phyloP scores from a whole-genome alignment of 2,329 filamentous ascomycete genomes.

The Ceratocystis cubensis region DNA sequence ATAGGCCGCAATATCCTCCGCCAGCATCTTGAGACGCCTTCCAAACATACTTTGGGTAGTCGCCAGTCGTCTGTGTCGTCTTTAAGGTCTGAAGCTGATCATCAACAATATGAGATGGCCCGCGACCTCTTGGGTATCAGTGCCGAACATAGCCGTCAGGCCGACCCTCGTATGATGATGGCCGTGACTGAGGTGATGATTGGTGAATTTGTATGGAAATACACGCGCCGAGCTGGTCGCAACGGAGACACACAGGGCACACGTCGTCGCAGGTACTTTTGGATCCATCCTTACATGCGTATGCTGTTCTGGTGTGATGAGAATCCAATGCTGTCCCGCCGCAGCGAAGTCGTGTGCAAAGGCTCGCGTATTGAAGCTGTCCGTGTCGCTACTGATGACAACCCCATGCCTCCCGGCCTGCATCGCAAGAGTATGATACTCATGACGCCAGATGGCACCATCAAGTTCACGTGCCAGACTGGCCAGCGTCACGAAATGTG shows the following conservation, averaged over 20 bases:
- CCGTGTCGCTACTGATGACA: slow-evolving; percentile 83
- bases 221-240: slow-evolving; percentile 87
- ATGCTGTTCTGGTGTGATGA: slow-evolving; percentile 94
- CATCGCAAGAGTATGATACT: slow-evolving; percentile 90
- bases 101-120: slow-evolving; percentile 71
- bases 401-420: slow-evolving; percentile 85
- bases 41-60: slow-evolving; percentile 28
- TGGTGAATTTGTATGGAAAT: slow-evolving; percentile 97
- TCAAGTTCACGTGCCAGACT: slow-evolving; percentile 91
- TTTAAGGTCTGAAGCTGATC: slow-evolving; percentile 87
- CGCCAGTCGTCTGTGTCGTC: slow-evolving; percentile 84
- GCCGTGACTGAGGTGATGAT: slow-evolving; percentile 99
- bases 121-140: slow-evolving; percentile 44
- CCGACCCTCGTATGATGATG: slow-evolving; percentile 96
- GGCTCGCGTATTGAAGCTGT: slow-evolving; percentile 90
- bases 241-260: slow-evolving; percentile 70
- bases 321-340: slow-evolving; percentile 70
- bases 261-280: slow-evolving; percentile 90
- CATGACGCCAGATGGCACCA: slow-evolving; percentile 70
- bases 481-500: slow-evolving; percentile 93
- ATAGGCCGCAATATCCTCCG: slow-evolving; percentile 4
- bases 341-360: slow-evolving; percentile 65
- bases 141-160: slow-evolving; percentile 37
- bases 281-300: slow-evolving; percentile 94
- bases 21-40: slow-evolving; percentile 16